Percentiles rank a stretch among this genome's conserved stretches.
These are phyloP conservation scores for Arthrobotrys entomopaga DNA, from an alignment of 2,329 filamentous ascomycete genomes.

Conservation along the genomic window DNA sequence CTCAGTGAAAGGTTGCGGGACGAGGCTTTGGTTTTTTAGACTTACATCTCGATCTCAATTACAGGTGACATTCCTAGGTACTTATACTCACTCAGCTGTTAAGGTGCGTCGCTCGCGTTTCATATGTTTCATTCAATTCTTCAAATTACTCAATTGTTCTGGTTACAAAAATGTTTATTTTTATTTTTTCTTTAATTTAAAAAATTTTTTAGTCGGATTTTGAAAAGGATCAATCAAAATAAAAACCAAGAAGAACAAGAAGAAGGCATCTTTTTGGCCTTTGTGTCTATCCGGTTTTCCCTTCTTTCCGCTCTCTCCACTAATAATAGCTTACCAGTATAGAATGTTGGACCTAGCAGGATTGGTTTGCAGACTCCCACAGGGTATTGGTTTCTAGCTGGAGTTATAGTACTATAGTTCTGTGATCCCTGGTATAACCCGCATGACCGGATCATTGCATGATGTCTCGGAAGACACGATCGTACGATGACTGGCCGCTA, in stretches of 20 bases:
- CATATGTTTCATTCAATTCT: neutral
- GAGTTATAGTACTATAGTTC: neutral
- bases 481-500: slow-evolving; percentile 19
- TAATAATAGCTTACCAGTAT: slow-evolving; percentile 50
- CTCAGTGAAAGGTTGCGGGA: too few species aligned
- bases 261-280: slow-evolving; percentile 12
- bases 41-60: too few species aligned
- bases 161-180: too few species aligned
- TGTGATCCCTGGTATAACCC: slow-evolving; percentile 47
- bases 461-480: slow-evolving; percentile 9
- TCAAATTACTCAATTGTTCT: too few species aligned
- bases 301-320: slow-evolving; percentile 45
- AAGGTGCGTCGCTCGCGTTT: neutral
- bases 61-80: too few species aligned
- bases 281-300: slow-evolving; percentile 17
- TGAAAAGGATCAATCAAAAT: too few species aligned
- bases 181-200: too few species aligned
- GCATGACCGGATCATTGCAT: slow-evolving; percentile 48
- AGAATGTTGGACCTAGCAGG: slow-evolving; percentile 13
- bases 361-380: slow-evolving; percentile 27
- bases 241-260: neutral
- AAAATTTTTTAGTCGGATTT: too few species aligned
- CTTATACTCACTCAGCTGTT: too few species aligned
- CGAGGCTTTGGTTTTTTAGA: too few species aligned
- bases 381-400: too few species aligned